Base-by-base conservation (phyloP, 192 early-diverging fungal genomes). In the Phycomyces nitens region DNA sequence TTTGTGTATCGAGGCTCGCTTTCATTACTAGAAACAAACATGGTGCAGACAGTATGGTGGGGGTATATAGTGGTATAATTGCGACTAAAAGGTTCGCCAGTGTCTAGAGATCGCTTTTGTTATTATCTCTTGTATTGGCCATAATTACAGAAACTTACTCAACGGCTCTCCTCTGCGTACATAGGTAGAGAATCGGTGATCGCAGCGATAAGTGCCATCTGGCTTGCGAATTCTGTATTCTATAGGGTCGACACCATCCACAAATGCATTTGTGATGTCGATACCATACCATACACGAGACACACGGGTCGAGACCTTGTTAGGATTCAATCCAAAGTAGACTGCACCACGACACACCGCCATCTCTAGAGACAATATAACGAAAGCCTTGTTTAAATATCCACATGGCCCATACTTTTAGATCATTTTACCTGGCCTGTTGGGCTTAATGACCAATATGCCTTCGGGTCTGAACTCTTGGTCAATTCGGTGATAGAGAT, bases 241-340 rank as follows among this genome's bases (percentile, higher is more conserved):
- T 27, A 63, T 64, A 18, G 80, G 80, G 47, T 82, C 80, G 5
- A 79, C 43, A 9, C 69, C 72, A 22, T 74, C 74, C 18, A 74
- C 66, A 49, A 79, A 82, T 11, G 72, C 56, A 58, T 69, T 72
- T 40, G 77, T 79, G 39, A 70, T 71, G 56, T 78, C 77, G 14
- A 79, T 78, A 29, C 80, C 80, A 24, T 82, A 82, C 77, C 80
- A 82, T 10, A 69, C 65, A 60, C 80, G 68, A 10, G 65, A 60
- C 6, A 72, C 60, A 29, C 70, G 59, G 3, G 60, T 62, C 5
- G 70, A 47, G 0, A 72, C 58, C 22, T 62, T 66, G 8, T 16
- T 66, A 24, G 70, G 70, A 53, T 66, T 74, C 64, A 77, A 66
- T 24, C 75, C 79, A 58, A 68, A 68, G 44, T 73, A 69, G 18